These are phyloP conservation scores for Alloascoidea africana DNA, from an alignment of 805 yeast genomes.

Conservation along the genomic window DNA sequence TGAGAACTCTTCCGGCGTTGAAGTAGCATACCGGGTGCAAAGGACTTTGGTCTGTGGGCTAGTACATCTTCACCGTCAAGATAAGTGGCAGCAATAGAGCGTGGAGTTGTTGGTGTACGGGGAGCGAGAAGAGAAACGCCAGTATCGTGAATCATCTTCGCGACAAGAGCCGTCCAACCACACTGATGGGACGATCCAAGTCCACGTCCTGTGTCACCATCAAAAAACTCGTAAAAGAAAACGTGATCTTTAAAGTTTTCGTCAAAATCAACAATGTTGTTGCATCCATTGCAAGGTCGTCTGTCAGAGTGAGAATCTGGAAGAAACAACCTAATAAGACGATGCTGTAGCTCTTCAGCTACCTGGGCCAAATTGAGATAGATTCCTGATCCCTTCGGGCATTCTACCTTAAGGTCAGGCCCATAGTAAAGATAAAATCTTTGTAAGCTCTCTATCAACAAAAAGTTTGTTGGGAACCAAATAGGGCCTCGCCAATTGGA, in stretches of 20 bases:
- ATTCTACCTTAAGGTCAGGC: conserved; percentile 67
- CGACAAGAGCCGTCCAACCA: conserved; percentile 93
- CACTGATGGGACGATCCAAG: conserved; percentile 88
- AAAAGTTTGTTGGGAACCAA: conserved; percentile 88
- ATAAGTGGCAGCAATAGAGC: conserved; percentile 18
- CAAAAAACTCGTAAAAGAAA: conserved; percentile 78
- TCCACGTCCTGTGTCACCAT: conserved; percentile 91
- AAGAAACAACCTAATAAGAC: conserved; percentile 67
- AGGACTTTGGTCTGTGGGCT: conserved; percentile 4
- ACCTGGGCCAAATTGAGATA: conserved; percentile 70
- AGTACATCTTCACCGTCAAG: conserved; percentile 21
- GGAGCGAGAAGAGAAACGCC: conserved; percentile 45
- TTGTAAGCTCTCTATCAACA: conserved; percentile 75
- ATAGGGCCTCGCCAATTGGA: conserved; percentile 97
- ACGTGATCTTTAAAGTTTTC: conserved; percentile 60
- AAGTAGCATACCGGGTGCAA: background rate
- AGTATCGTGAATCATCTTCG: conserved; percentile 81
- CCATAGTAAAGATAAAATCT: conserved; percentile 84
- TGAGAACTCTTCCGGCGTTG: background rate
- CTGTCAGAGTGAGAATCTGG: conserved; percentile 30
- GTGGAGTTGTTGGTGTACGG: conserved; percentile 16
- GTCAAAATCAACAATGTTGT: conserved; percentile 34
- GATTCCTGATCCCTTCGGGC: conserved; percentile 76
- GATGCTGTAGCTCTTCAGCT: conserved; percentile 80
- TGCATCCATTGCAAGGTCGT: conserved; percentile 62